phyloP scores from a whole-genome alignment of 495 filamentous ascomycete species.

The Xylaria intraflava region DNA sequence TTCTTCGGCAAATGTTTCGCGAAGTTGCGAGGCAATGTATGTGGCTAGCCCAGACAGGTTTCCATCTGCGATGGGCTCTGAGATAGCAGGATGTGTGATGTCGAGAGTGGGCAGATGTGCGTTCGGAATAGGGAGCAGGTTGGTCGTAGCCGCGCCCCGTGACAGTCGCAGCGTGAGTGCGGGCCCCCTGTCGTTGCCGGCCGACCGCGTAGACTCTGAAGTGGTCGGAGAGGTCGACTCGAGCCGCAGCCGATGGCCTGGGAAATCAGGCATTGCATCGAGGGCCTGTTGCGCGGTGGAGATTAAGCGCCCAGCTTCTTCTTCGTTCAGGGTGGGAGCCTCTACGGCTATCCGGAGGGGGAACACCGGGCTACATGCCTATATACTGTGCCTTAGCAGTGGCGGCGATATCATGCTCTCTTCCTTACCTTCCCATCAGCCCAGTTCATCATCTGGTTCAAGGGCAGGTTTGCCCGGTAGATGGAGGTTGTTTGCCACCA shows the following conservation, averaged over 20 bases:
- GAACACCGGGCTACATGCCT: conserved; percentile 86
- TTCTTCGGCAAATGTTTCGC: conserved; percentile 78
- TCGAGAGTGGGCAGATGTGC: conserved; percentile 67
- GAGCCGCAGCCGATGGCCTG: conserved; percentile 73
- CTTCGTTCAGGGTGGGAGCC: conserved; percentile 55
- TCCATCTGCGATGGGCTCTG: conserved; percentile 60
- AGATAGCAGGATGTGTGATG: conserved; percentile 69
- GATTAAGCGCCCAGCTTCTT: conserved; percentile 70
- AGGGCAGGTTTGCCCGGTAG: conserved; percentile 76
- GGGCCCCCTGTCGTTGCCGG: conserved; percentile 6
- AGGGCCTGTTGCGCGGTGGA: conserved; percentile 83
- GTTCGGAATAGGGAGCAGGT: conserved; percentile 50
- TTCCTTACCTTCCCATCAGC: conserved; percentile 75
- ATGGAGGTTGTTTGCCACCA: conserved; percentile 98
- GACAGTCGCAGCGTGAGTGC: conserved; percentile 66
- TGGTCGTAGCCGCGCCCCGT: conserved; percentile 45
- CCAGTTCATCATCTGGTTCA: conserved; percentile 87
- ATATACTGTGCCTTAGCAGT: conserved; percentile 1
- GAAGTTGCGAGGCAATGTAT: conserved; percentile 73
- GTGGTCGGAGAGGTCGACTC: conserved; percentile 48
- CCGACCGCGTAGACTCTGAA: conserved; percentile 23
- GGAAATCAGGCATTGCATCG: conserved; percentile 86
- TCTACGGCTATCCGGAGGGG: conserved; percentile 77
- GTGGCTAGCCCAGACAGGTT: conserved; percentile 68
- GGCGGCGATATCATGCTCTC: neutral